These are phyloP conservation scores for Mycena galericulata DNA, from an alignment of 768 basidiomycete genomes.

Conservation along the genomic window DNA sequence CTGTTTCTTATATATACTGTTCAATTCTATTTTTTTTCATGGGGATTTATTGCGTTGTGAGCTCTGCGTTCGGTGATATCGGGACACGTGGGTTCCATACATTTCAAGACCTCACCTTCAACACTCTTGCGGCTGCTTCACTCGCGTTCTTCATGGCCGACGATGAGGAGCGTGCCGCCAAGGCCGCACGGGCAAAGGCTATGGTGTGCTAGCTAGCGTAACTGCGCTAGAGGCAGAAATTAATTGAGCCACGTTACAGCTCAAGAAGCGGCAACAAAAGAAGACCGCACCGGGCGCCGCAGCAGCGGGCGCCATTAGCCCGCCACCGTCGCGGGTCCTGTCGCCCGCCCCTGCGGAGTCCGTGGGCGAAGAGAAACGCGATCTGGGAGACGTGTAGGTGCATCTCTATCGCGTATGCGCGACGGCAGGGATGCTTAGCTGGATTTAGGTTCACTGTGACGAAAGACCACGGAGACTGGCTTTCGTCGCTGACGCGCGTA, in stretches of 20 bases:
- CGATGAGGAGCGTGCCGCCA: constrained; percentile 79
- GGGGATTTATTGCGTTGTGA: constrained; percentile 8
- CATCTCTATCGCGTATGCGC: constrained; percentile 37
- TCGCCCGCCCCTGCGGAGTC: constrained; percentile 64
- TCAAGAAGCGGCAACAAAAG: constrained; percentile 86
- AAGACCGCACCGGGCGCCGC: constrained; percentile 62
- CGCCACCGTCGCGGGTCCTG: constrained; percentile 61
- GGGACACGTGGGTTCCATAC: constrained; percentile 28
- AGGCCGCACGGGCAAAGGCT: constrained; percentile 87
- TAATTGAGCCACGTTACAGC: constrained; percentile 53
- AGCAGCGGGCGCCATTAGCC: constrained; percentile 53
- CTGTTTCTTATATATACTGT: constrained; percentile 34
- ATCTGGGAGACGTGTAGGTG: constrained; percentile 76
- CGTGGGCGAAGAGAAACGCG: constrained; percentile 59
- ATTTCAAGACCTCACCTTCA: background rate
- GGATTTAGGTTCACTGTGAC: constrained; percentile 49
- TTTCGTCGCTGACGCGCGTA: constrained; percentile 66
- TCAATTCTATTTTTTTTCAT: constrained; percentile 35
- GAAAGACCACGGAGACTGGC: constrained; percentile 64
- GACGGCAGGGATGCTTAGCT: constrained; percentile 15
- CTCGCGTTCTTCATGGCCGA: constrained; percentile 61
- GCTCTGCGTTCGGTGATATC: background rate
- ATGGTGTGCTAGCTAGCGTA: constrained; percentile 62
- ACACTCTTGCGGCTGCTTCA: background rate
- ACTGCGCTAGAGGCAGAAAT: background rate